A percentile compares a stretch with the other conserved stretches of the same genome.
Evolutionary conservation across 2,329 filamentous ascomycete genomes (phyloP).

Genomic region (Botrytis elliptica): DNA sequence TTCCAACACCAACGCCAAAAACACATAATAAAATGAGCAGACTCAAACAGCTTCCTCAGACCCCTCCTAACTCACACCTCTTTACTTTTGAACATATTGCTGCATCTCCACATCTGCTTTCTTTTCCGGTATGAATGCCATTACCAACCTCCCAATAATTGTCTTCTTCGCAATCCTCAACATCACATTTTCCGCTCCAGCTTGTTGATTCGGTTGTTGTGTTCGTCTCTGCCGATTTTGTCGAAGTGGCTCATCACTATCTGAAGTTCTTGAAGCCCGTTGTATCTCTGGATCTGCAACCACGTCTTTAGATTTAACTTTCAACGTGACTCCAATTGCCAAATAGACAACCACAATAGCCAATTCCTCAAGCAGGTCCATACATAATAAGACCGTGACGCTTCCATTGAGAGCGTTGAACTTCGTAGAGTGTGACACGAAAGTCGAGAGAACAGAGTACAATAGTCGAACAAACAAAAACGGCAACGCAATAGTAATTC

Average conservation of each 20-base stretch:
- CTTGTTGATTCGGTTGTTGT: conserved; percentile 11
- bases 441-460: conserved; percentile 48
- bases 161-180: conserved; percentile 33
- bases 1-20: background rate
- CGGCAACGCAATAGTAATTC: conserved; percentile 46
- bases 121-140: conserved; percentile 16
- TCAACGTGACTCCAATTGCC: conserved; percentile 43
- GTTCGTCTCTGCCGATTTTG: background rate
- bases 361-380: conserved; percentile 53
- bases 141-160: conserved; percentile 35
- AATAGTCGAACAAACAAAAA: conserved; percentile 51
- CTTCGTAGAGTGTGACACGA: conserved; percentile 40
- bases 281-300: background rate
- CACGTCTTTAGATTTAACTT: conserved; percentile 27
- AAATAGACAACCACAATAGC: conserved; percentile 46
- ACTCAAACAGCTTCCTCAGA: background rate
- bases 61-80: background rate
- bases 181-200: conserved; percentile 15
- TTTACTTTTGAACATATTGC: background rate
- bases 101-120: conserved; percentile 17
- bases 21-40: background rate
- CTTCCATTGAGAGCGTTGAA: conserved; percentile 47
- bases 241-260: background rate
- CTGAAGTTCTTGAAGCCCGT: background rate
- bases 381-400: conserved; percentile 44